Evolutionary conservation across 495 filamentous ascomycete species (phyloP), one percentile per base, ranked within the genome.

Genomic region (Tuber aestivum): DNA sequence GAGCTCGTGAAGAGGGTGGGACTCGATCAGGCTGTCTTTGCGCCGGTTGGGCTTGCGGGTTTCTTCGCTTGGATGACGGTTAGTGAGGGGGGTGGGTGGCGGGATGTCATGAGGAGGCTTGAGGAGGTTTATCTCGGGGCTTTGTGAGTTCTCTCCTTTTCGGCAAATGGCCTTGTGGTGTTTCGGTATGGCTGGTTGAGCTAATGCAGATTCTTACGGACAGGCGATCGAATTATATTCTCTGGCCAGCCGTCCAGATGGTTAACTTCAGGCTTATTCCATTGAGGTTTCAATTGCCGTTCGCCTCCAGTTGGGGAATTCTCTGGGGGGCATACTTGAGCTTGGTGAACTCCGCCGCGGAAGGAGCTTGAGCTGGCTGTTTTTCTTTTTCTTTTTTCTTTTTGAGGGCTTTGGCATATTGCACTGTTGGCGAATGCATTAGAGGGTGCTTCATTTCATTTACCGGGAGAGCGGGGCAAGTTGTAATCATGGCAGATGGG

Each of bases 291-390:
- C 96, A 98, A 84, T 91, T 99, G 84, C 96, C 96, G 4, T 97
- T 99, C 83, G 96, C 97, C 14, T 97, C 94, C 9, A 95, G 92
- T n/a, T 86, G 98, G 76, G 96, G 96, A 87, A 99, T 99, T 82
- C 94, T 94, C 61, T 99, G 96, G 96, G 98, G 96, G 21, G 95
- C 94, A 35, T 99, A 97, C 83, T 88, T 99, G 37, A 97, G 94
- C 4, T 87, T 99, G 16, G 94, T 92, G 69, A 99, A 99, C 82
- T 92, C 94, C 44, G 84, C 94, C 0, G 94, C 95, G 70, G 91
- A 95, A 40, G 38, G 38, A 3, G 71, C 48, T 50, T 75, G 80
- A 65, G 56, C 8, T 32, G 27, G n/a, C n/a, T n/a, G n/a, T n/a
- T n/a, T n/a, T n/a, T n/a, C n/a, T n/a, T n/a, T n/a, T n/a, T n/a